Conservation (phyloP, 345 rosid species). For the Ricinus communis region DNA sequence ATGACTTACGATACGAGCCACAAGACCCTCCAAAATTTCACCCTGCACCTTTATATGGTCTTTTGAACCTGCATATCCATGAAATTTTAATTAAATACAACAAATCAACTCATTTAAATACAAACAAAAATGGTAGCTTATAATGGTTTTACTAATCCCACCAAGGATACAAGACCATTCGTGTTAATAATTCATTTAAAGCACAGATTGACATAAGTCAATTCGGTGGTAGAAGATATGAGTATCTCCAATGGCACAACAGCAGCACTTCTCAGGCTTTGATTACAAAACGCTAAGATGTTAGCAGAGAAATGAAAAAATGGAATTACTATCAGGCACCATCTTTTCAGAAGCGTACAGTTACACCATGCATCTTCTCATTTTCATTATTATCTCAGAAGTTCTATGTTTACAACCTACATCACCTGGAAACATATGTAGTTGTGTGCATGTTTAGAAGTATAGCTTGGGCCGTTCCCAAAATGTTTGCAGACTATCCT, state of each 20-base stretch:
- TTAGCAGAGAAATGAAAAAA: background rate
- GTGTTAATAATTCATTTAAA: background rate
- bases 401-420: background rate
- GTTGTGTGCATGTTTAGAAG: background rate
- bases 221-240: no score
- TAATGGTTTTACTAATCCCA: background rate
- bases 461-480: background rate
- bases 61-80: conserved; percentile 57
- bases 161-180: no score
- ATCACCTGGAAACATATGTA: no score
- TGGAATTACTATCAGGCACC: background rate
- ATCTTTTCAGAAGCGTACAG: background rate
- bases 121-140: background rate
- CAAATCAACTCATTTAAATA: background rate
- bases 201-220: background rate
- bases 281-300: background rate
- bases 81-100: background rate
- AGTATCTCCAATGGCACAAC: no score
- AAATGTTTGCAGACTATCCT: no score
- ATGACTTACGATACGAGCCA: conserved; percentile 85
- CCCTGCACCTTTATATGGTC: conserved; percentile 87
- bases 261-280: background rate
- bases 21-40: conserved; percentile 98
- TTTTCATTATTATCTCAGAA: background rate
- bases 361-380: conserved; percentile 1